phyloP scores from a whole-genome alignment of 2,329 filamentous ascomycete genomes.

The Verticillium nonalfalfae region DNA sequence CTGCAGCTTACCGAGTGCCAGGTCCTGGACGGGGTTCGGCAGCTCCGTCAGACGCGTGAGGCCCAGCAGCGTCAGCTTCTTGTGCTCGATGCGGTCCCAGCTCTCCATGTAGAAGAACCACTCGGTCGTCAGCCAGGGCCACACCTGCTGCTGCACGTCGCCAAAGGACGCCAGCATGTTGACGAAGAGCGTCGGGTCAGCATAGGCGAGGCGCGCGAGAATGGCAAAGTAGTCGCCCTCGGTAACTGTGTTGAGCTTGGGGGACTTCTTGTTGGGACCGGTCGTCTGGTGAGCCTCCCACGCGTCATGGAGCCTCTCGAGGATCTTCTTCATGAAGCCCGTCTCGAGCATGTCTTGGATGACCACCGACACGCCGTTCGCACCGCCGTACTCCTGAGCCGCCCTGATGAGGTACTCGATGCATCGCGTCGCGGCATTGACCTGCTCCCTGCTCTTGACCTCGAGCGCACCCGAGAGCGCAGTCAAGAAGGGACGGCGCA shows the following conservation, averaged over 20 bases:
- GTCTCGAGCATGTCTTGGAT: conserved; percentile 59
- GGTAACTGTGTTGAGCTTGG: conserved; percentile 65
- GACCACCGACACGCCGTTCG: conserved; percentile 54
- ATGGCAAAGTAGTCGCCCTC: conserved; percentile 84
- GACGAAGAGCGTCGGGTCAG: conserved; percentile 63
- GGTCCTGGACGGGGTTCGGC: conserved; percentile 47
- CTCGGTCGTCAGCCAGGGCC: conserved; percentile 52
- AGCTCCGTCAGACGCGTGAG: conserved; percentile 67
- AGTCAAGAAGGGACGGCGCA: conserved; percentile 41
- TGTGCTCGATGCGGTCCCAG: conserved; percentile 57
- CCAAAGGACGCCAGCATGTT: conserved; percentile 45
- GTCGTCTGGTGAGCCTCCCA: conserved; percentile 74
- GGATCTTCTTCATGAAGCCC: conserved; percentile 56
- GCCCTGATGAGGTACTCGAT: conserved; percentile 60
- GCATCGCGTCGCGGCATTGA: conserved; percentile 51
- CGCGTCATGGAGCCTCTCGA: conserved; percentile 60
- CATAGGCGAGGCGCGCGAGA: conserved; percentile 70
- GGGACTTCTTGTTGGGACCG: conserved; percentile 67
- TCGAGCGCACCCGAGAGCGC: conserved; percentile 44
- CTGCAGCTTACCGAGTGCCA: conserved; percentile 58
- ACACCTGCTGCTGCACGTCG: conserved; percentile 41
- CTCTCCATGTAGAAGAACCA: conserved; percentile 66
- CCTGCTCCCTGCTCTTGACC: conserved; percentile 49
- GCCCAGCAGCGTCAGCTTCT: conserved; percentile 68
- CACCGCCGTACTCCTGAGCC: conserved; percentile 55